A percentile compares a stretch with the other conserved stretches of the same genome.
phyloP scores from a whole-genome alignment of 352 stramenopile genomes.

The Blastocystis sp. region DNA sequence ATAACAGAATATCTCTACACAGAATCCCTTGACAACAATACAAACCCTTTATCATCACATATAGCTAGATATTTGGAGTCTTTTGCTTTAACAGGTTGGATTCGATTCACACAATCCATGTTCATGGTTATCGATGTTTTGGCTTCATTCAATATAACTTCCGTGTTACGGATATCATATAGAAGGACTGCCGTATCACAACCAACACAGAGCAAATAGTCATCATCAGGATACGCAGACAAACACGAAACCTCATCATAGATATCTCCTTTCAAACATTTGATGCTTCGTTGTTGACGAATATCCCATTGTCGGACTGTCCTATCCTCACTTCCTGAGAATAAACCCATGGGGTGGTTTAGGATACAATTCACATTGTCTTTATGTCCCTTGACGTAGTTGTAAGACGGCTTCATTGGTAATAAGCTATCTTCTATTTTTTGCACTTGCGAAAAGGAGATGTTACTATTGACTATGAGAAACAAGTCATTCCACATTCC shows the following conservation, averaged over 20 bases:
- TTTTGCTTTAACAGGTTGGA: not conserved
- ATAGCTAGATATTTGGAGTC: not conserved
- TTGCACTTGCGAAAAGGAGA: not conserved
- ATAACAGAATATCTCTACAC: not conserved
- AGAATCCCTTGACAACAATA: not conserved
- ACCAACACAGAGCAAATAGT: constrained; percentile 34
- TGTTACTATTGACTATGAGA: not conserved
- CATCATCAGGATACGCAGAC: not conserved
- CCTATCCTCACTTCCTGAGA: constrained; percentile 23
- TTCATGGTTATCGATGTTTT: not conserved
- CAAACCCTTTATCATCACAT: constrained; percentile 38
- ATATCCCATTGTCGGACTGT: constrained; percentile 30
- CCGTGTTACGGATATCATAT: constrained; percentile 18
- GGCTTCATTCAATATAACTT: not conserved
- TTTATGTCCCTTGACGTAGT: constrained; percentile 34
- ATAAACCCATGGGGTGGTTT: constrained; percentile 17
- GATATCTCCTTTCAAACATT: constrained; percentile 8
- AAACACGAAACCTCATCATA: constrained; percentile 26
- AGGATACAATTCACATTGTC: constrained; percentile 22
- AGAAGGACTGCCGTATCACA: not conserved
- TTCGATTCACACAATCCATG: constrained; percentile 18
- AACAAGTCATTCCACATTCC: not conserved
- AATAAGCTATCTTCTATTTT: not conserved
- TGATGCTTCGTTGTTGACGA: not conserved
- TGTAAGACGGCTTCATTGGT: not conserved